These are phyloP conservation scores for Astragalus glycyphyllos DNA, from an alignment of 306 rosid genomes.

Conservation along the genomic window DNA sequence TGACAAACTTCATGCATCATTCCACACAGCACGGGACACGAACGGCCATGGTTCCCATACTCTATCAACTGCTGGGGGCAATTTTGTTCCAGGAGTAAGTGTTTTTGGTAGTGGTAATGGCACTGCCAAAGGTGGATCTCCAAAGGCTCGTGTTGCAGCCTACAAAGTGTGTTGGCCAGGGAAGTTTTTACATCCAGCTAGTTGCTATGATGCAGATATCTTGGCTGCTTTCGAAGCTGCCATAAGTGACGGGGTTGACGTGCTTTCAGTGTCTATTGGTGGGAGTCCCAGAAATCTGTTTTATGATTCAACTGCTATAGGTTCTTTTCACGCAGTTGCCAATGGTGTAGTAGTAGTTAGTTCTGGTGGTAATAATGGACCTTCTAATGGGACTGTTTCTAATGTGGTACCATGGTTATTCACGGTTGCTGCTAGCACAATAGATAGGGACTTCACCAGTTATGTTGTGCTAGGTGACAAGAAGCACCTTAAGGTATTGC, in stretches of 20 bases:
- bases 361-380: constrained; percentile 67
- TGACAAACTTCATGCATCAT: neutral
- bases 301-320: constrained; percentile 48
- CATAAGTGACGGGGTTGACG: constrained; percentile 69
- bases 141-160: constrained; percentile 64
- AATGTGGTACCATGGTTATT: constrained; percentile 66
- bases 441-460: constrained; percentile 52
- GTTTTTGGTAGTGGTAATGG: constrained; percentile 68
- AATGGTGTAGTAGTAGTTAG: constrained; percentile 51
- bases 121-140: constrained; percentile 53
- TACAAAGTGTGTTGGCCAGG: constrained; percentile 76
- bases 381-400: constrained; percentile 35
- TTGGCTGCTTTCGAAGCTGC: constrained; percentile 70
- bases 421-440: constrained; percentile 72
- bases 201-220: constrained; percentile 68
- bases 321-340: constrained; percentile 60
- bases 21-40: constrained; percentile 51
- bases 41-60: constrained; percentile 70
- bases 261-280: constrained; percentile 60
- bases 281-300: constrained; percentile 36
- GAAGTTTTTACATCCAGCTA: neutral
- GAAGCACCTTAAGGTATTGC: constrained; percentile 47
- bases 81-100: constrained; percentile 51
- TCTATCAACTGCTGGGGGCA: constrained; percentile 74
- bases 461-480: constrained; percentile 55